Percentiles rank a stretch among this genome's conserved stretches.
Conservation (phyloP, 1,284 basidiomycete genomes). For the Apiotrichum laibachii region DNA sequence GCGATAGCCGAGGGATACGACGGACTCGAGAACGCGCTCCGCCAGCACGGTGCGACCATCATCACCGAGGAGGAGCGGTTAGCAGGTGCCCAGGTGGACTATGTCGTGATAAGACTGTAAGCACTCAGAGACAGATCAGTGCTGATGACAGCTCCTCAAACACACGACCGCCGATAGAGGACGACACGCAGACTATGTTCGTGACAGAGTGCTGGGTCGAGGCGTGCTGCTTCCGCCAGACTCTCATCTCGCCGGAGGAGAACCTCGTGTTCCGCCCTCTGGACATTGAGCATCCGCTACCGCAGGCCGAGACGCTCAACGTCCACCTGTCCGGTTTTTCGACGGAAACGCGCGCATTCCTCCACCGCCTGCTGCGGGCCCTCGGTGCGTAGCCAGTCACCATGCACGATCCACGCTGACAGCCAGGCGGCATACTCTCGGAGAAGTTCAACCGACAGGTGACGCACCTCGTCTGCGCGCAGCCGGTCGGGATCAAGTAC, state of each 20-base stretch:
- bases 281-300: conserved; percentile 32
- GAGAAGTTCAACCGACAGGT: conserved; percentile 33
- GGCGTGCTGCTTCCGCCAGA: conserved; percentile 39
- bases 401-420: not conserved
- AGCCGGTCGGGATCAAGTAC: conserved; percentile 34
- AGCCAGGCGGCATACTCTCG: conserved; percentile 30
- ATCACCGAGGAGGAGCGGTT: conserved; percentile 34
- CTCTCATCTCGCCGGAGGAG: conserved; percentile 33
- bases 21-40: conserved; percentile 38
- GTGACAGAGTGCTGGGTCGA: conserved; percentile 52
- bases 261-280: conserved; percentile 45
- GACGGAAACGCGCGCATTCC: conserved; percentile 33
- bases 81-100: conserved; percentile 39
- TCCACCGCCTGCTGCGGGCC: conserved; percentile 37
- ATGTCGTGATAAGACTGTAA: conserved; percentile 46
- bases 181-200: conserved; percentile 13
- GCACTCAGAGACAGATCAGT: conserved; percentile 4
- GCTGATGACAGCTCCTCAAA: not conserved
- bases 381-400: conserved; percentile 28
- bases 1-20: conserved; percentile 36
- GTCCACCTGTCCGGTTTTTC: conserved; percentile 45
- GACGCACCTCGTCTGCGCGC: conserved; percentile 40
- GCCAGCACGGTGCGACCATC: conserved; percentile 31
- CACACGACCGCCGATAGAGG: not conserved
- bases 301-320: conserved; percentile 21